Conservation (phyloP, 805 yeast genomes). For the Candida berthetii region DNA sequence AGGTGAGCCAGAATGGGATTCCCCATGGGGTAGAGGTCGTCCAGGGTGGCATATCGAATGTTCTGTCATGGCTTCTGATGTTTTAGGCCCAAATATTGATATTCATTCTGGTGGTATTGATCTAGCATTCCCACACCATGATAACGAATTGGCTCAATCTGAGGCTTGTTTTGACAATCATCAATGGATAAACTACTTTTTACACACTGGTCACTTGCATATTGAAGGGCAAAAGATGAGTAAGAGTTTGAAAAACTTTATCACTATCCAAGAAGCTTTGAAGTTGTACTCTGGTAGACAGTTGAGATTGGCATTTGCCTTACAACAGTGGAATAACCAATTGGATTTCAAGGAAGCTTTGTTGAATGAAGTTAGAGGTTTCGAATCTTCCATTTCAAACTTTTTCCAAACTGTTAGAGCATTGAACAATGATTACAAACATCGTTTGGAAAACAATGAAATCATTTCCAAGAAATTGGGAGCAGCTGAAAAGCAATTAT, state of each 20-base stretch:
- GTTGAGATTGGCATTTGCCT: conserved; percentile 83
- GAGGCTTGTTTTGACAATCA: conserved; percentile 86
- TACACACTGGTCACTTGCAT: conserved; percentile 96
- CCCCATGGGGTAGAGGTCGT: conserved; percentile 96
- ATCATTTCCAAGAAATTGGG: conserved; percentile 59
- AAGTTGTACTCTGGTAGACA: conserved; percentile 68
- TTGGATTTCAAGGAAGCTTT: conserved; percentile 86
- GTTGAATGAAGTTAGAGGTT: conserved; percentile 66
- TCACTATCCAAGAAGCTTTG: conserved; percentile 89
- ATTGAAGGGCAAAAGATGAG: conserved; percentile 99
- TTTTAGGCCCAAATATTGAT: conserved; percentile 79
- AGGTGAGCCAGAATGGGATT: conserved; percentile 94
- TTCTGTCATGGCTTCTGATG: conserved; percentile 95
- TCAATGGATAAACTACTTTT: conserved; percentile 96
- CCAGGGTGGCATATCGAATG: conserved; percentile 99
- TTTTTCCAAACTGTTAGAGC: conserved; percentile 89
- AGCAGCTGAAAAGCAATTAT: conserved; percentile 46
- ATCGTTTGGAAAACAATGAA: conserved; percentile 38
- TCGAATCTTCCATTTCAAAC: conserved; percentile 71
- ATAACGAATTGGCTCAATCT: conserved; percentile 94
- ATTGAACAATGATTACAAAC: conserved; percentile 57
- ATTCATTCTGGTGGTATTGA: conserved; percentile 97
- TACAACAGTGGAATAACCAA: conserved; percentile 89
- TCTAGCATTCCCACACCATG: conserved; percentile 98
- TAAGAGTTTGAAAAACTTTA: conserved; percentile 89